phyloP scores from a whole-genome alignment of 78 protist species.

The Parvularia atlantis region DNA sequence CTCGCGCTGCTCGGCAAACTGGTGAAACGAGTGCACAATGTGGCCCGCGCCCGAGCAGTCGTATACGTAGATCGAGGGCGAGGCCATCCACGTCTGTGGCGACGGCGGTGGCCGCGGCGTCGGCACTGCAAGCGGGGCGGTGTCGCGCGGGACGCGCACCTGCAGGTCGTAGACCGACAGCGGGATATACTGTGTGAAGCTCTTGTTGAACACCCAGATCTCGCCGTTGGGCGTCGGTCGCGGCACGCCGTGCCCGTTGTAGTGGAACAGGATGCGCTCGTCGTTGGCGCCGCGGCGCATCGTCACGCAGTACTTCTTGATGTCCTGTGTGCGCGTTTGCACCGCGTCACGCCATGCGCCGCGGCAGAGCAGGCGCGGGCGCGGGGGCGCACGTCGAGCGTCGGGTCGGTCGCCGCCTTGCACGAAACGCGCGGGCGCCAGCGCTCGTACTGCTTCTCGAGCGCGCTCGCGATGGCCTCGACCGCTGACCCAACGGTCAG shows the following conservation, averaged over 20 bases:
- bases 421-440: constrained; percentile 75
- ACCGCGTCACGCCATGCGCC: no score
- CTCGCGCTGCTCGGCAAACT: constrained; percentile 51
- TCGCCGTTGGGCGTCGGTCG: constrained; percentile 86
- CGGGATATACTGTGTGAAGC: constrained; percentile 93
- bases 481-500: no score
- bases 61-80: constrained; percentile 53
- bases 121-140: no score
- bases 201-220: constrained; percentile 91
- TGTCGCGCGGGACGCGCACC: no score
- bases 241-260: constrained; percentile 99
- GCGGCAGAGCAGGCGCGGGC: not conserved
- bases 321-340: constrained; percentile 15
- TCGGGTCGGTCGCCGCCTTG: constrained; percentile 63
- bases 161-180: constrained; percentile 78
- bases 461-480: constrained; percentile 63
- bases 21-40: constrained; percentile 9
- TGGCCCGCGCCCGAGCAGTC: constrained; percentile 84
- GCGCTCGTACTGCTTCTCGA: constrained; percentile 72
- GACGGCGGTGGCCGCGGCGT: no score
- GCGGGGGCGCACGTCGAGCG: constrained; percentile 16
- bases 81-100: constrained; percentile 81
- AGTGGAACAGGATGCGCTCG: constrained; percentile 93
- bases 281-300: constrained; percentile 67
- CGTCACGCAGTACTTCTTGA: constrained; percentile 53